A percentile compares a stretch with the other conserved stretches of the same genome.
phyloP scores from a whole-genome alignment of 2,329 filamentous ascomycete genomes.

The Hyphodiscus sp. region DNA sequence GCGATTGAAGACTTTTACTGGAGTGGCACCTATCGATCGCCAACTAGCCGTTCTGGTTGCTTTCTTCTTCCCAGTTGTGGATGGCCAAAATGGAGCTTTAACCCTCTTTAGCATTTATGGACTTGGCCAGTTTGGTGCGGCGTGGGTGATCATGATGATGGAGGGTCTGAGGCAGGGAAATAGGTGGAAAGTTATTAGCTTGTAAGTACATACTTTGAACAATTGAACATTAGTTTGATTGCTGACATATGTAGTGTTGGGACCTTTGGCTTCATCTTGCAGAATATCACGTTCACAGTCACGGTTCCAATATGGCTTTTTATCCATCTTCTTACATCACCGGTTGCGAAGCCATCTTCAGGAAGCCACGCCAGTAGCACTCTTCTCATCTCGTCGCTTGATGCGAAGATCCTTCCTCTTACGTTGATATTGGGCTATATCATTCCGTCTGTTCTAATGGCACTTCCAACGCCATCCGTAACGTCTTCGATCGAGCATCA shows the following conservation, averaged over 20 bases:
- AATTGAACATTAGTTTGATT: neutral
- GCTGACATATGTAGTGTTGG: slow-evolving; percentile 23
- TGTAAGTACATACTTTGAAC: slow-evolving; percentile 31
- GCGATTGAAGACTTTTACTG: slow-evolving; percentile 19
- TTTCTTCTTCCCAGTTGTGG: slow-evolving; percentile 24
- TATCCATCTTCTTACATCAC: slow-evolving; percentile 37
- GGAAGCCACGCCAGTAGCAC: slow-evolving; percentile 29
- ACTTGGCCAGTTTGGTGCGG: slow-evolving; percentile 25
- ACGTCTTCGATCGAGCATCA: slow-evolving; percentile 39
- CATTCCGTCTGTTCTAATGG: slow-evolving; percentile 38
- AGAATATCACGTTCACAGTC: slow-evolving; percentile 38
- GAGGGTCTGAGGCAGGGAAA: slow-evolving; percentile 41
- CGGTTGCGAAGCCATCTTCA: slow-evolving; percentile 28
- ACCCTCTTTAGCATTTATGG: slow-evolving; percentile 18
- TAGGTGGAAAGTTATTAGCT: slow-evolving; percentile 33
- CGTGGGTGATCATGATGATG: slow-evolving; percentile 31
- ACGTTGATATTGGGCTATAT: slow-evolving; percentile 38
- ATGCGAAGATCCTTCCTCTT: slow-evolving; percentile 32
- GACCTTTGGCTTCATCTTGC: slow-evolving; percentile 36
- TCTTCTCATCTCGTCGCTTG: slow-evolving; percentile 24
- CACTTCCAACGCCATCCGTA: slow-evolving; percentile 34
- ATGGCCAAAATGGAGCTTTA: slow-evolving; percentile 11
- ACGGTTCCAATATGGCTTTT: slow-evolving; percentile 37
- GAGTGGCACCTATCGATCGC: slow-evolving; percentile 17
- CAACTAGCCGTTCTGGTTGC: slow-evolving; percentile 18